Conservation (phyloP, 106 monocot species). For the Dendrobium huoshanense region DNA sequence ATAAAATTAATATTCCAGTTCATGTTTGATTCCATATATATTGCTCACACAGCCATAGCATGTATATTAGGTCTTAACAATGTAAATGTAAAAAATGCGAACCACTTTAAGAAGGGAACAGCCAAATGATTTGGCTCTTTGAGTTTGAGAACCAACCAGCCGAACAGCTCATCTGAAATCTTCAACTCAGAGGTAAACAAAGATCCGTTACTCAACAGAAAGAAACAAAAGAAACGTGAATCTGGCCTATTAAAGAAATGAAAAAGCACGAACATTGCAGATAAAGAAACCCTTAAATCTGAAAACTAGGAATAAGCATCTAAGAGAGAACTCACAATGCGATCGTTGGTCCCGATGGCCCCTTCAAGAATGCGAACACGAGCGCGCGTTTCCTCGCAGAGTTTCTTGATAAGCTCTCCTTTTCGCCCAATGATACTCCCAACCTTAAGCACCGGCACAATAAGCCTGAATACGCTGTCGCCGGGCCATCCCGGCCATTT, state of each 20-base stretch:
- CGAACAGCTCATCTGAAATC: not conserved
- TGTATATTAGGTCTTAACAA: not conserved
- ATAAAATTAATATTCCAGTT: not conserved
- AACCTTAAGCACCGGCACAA: constrained; percentile 73
- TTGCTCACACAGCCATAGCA: not conserved
- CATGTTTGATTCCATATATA: not conserved
- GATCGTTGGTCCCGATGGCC: constrained; percentile 49
- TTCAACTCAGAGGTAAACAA: not conserved
- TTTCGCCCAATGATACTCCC: constrained; percentile 85
- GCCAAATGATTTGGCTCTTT: not conserved
- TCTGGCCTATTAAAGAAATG: not conserved
- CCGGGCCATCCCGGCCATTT: constrained; percentile 99
- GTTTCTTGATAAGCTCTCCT: constrained; percentile 79
- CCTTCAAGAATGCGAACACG: constrained; percentile 72
- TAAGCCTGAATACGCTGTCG: constrained; percentile 55
- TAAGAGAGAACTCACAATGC: constrained; percentile 50
- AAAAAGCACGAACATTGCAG: not conserved
- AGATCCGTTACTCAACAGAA: not conserved
- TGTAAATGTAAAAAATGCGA: not conserved
- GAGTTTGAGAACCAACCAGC: not conserved
- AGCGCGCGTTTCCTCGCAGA: constrained; percentile 83
- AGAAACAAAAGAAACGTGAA: not conserved
- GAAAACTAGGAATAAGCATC: not conserved
- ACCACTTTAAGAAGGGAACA: not conserved
- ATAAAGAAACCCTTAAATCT: not conserved